Evolutionary conservation across 345 rosid genomes (phyloP).

Genomic region (Gossypium longicalyx): DNA sequence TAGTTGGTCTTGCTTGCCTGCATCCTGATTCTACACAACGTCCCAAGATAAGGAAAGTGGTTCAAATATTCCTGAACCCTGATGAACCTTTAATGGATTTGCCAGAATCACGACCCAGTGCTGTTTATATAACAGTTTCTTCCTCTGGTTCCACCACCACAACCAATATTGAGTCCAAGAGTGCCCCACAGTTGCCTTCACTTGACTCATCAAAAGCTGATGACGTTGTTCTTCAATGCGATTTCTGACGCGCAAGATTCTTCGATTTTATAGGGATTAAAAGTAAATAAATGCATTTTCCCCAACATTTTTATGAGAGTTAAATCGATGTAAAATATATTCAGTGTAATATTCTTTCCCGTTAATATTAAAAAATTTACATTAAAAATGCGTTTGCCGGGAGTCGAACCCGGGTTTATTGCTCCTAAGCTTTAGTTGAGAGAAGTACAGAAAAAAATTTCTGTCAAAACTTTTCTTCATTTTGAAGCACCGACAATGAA

Average conservation of each 20-base stretch:
- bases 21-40: conserved; percentile 26
- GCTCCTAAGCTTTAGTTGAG: conserved; percentile 11
- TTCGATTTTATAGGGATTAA: neutral
- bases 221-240: neutral
- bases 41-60: conserved; percentile 35
- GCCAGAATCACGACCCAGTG: conserved; percentile 25
- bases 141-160: conserved; percentile 6
- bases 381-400: conserved; percentile 48
- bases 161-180: neutral
- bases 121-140: conserved; percentile 15
- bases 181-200: neutral
- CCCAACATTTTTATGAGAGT: neutral
- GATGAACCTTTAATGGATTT: conserved; percentile 28
- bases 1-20: conserved; percentile 34
- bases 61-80: conserved; percentile 33
- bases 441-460: too few relatives aligned
- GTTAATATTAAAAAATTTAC: too few relatives aligned
- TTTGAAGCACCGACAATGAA: neutral
- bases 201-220: neutral
- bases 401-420: conserved; percentile 72
- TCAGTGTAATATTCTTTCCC: too few relatives aligned
- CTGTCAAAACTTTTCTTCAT: too few relatives aligned
- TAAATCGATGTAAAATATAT: neutral
- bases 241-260: neutral
- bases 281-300: neutral